Evolutionary conservation across 768 basidiomycete species (phyloP).

Genomic region (Suillus subalutaceus): DNA sequence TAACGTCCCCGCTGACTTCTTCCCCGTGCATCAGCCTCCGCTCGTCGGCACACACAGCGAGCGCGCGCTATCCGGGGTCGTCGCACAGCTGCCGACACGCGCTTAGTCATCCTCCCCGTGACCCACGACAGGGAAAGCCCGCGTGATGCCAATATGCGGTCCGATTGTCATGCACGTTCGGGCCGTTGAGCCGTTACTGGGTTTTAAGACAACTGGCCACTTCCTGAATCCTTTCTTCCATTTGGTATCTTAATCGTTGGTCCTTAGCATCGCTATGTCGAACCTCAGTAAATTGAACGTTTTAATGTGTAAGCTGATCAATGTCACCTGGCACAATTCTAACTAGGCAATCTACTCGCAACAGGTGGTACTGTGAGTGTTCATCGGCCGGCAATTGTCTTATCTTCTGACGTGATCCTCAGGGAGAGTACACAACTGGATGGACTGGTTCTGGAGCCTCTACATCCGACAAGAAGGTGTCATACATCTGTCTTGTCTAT

Average conservation of each 20-base stretch:
- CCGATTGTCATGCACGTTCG: conserved; percentile 8
- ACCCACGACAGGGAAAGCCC: too few relatives aligned
- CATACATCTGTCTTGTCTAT: conserved; percentile 15
- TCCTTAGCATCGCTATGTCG: conserved; percentile 38
- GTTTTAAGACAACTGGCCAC: conserved; percentile 6
- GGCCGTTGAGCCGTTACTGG: conserved; percentile 6
- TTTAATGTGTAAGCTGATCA: conserved; percentile 68
- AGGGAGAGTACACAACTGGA: conserved; percentile 94
- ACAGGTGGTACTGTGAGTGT: conserved; percentile 50
- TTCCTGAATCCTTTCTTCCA: not conserved
- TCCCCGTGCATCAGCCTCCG: not conserved
- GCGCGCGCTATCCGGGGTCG: too few relatives aligned
- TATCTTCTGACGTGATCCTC: conserved; percentile 2
- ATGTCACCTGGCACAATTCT: not conserved
- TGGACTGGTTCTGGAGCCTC: conserved; percentile 93
- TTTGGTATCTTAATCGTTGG: not conserved
- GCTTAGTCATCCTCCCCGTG: too few relatives aligned
- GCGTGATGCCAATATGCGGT: conserved; percentile 1
- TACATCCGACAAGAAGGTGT: conserved; percentile 91
- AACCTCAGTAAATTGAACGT: conserved; percentile 61
- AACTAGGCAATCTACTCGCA: conserved; percentile 14
- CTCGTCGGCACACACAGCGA: too few relatives aligned
- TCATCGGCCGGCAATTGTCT: not conserved
- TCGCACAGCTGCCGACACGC: too few relatives aligned
- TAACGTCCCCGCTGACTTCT: not conserved